Conservation (phyloP, 768 basidiomycete genomes). For the Rhizopogon roseolus region DNA sequence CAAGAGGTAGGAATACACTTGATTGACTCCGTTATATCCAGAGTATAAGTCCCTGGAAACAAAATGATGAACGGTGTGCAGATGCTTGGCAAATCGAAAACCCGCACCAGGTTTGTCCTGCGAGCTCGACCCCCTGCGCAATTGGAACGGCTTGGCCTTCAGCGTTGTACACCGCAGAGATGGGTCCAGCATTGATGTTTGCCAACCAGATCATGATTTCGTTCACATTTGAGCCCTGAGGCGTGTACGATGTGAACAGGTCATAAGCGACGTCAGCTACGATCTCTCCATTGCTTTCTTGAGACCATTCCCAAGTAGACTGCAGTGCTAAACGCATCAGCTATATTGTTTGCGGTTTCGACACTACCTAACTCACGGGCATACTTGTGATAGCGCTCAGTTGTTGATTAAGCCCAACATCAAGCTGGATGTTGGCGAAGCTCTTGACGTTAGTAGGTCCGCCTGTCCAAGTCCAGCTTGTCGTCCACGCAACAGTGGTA, state of each 20-base stretch:
- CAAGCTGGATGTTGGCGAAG: conserved; percentile 53
- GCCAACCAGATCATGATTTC: conserved; percentile 68
- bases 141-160: conserved; percentile 43
- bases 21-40: conserved; percentile 50
- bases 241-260: conserved; percentile 50
- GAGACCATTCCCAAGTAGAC: conserved; percentile 57
- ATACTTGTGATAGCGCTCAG: conserved; percentile 51
- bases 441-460: conserved; percentile 44
- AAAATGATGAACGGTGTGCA: not conserved
- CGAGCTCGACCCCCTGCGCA: conserved; percentile 36
- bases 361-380: conserved; percentile 34
- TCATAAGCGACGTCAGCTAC: conserved; percentile 60
- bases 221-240: conserved; percentile 40
- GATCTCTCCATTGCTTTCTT: conserved; percentile 33
- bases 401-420: conserved; percentile 45
- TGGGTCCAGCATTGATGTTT: conserved; percentile 53
- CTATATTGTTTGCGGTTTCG: not conserved
- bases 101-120: conserved; percentile 45
- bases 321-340: conserved; percentile 13
- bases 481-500: conserved; percentile 44
- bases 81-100: not conserved
- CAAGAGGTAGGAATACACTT: conserved; percentile 47
- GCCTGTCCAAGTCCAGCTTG: conserved; percentile 50
- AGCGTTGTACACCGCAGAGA: conserved; percentile 43
- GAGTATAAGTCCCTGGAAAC: conserved; percentile 45